phyloP scores from a whole-genome alignment of 331 rosid genomes.

The Arachis monticola region DNA sequence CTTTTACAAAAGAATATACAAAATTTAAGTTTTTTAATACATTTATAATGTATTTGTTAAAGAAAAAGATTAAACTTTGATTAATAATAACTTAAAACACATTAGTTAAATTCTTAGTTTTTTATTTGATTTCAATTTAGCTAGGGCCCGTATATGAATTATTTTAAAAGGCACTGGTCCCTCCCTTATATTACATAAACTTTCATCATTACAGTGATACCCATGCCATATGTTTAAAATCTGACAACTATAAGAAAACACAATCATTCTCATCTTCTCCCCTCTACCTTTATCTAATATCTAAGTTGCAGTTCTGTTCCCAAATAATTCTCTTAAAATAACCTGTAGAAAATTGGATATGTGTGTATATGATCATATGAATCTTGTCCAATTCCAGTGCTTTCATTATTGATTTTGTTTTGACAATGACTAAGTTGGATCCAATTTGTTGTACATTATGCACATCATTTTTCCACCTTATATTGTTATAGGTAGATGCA shows the following conservation, averaged over 20 bases:
- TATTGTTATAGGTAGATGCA: not conserved
- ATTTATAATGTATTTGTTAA: too few species aligned
- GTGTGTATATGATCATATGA: not conserved
- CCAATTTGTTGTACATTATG: conserved; percentile 20
- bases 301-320: not conserved
- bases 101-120: too few species aligned
- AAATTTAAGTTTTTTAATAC: too few species aligned
- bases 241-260: conserved; percentile 28
- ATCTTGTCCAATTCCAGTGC: conserved; percentile 32
- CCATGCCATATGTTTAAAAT: conserved; percentile 39
- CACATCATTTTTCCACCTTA: conserved; percentile 5
- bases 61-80: too few species aligned
- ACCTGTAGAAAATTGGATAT: not conserved
- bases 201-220: conserved; percentile 47
- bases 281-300: conserved; percentile 12
- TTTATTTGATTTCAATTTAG: too few species aligned
- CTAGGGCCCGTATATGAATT: too few species aligned
- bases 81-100: too few species aligned
- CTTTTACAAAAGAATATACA: too few species aligned
- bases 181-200: conserved; percentile 11
- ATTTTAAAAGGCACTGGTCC: conserved; percentile 41
- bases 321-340: not conserved
- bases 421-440: conserved; percentile 18
- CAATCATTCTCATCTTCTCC: conserved; percentile 34
- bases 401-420: conserved; percentile 35